A percentile compares a stretch with the other conserved stretches of the same genome.
These are phyloP conservation scores for Candida glucosophila DNA, from an alignment of 1,139 yeast genomes.

Conservation along the genomic window DNA sequence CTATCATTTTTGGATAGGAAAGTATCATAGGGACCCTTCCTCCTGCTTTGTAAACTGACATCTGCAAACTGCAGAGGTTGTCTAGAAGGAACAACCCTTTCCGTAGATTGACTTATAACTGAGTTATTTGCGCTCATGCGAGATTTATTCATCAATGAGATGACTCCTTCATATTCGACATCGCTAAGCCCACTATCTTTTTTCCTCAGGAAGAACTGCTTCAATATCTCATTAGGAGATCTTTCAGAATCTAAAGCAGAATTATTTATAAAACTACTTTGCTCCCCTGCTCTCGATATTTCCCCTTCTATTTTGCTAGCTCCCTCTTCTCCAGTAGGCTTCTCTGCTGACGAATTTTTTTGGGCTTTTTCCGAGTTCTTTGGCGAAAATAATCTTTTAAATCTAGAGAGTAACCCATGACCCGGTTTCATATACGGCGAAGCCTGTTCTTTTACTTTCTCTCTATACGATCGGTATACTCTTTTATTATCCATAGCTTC, in stretches of 20 bases:
- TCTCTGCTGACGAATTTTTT: conserved; percentile 1
- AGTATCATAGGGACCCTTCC: too few species aligned
- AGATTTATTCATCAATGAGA: conserved; percentile 40
- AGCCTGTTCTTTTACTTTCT: conserved; percentile 12
- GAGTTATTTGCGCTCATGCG: too few species aligned
- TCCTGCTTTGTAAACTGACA: too few species aligned
- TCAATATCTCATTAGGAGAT: conserved; percentile 48
- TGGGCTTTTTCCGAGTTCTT: neutral
- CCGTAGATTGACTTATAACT: conserved; percentile 4
- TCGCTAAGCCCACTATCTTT: conserved; percentile 72
- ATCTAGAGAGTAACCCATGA: conserved; percentile 20
- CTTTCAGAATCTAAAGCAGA: conserved; percentile 1
- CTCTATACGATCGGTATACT: conserved; percentile 23
- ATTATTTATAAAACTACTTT: too few species aligned
- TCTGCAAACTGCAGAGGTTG: too few species aligned
- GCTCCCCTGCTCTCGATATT: too few species aligned
- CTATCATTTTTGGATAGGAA: too few species aligned
- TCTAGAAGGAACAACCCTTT: too few species aligned
- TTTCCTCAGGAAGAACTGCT: conserved; percentile 64
- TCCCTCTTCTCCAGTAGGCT: neutral
- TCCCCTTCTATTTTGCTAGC: conserved; percentile 1
- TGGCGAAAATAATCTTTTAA: conserved; percentile 20
- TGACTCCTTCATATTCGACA: conserved; percentile 78
- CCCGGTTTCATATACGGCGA: conserved; percentile 14
- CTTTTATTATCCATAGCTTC: conserved; percentile 33